Base-by-base conservation (phyloP, 345 rosid genomes). In the Brassica rapa region DNA sequence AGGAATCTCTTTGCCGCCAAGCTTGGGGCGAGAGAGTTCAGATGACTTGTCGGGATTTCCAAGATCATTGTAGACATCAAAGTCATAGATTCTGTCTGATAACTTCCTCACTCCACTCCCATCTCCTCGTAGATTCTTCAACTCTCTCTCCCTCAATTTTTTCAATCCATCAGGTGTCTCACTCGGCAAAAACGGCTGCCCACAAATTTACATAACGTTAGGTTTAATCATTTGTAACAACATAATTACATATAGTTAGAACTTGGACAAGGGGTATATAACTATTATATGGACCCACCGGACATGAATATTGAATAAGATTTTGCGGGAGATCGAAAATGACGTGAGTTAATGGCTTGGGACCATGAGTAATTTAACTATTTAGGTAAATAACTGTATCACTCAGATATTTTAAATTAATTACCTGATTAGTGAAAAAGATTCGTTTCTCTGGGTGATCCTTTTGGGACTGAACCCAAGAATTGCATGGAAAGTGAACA, bases 401-500 rank as follows among this genome's bases (percentile, higher is more conserved):
- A 51, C 0, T 51, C 8, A 51, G 56, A 51, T 15, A 51, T 51
- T 51, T 51, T 1, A n/a, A 27, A 51, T 51, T 1, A 51, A 21
- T 35, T 81, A 93, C 99, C 97, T 91, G 78, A 78, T 96, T 96
- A 76, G 89, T 77, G 82, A 96, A 96, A 84, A 96, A 88, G 4
- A 93, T 87, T 63, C 99, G 87, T 80, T 84, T 87, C 1, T 62
- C 81, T 33, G 93, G 87, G 68, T 90, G 90, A 62, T 91, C 84
- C 29, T 87, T 91, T 61, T 41, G 80, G 33, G 98, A 82, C 80
- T 93, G 99, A 2, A 96, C 97, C 98, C 97, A 93, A 1, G 99
- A 96, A 68, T 90, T 93, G 76, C 99, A 93, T 16, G 96, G 95
- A 75, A 96, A 96, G 83, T 96, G 95, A 30, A 93, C 83, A 7